Conservation (phyloP, 345 rosid genomes). For the Noccaea bulbosa region DNA sequence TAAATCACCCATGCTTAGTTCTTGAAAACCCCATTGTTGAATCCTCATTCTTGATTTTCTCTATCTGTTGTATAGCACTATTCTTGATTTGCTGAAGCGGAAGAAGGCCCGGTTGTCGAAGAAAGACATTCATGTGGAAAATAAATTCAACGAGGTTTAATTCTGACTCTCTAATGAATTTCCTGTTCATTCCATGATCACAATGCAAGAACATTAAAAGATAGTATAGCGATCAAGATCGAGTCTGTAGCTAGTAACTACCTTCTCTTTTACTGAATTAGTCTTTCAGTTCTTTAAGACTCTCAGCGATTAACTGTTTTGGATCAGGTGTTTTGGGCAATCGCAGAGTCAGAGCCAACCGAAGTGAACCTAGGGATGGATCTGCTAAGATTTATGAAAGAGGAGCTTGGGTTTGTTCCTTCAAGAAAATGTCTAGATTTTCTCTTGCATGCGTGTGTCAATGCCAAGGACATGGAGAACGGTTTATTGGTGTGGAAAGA, state of each 20-base stretch:
- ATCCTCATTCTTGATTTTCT: slow-evolving; percentile 28
- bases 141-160: slow-evolving; percentile 69
- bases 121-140: slow-evolving; percentile 58
- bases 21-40: slow-evolving; percentile 9
- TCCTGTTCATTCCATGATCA: slow-evolving; percentile 17
- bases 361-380: slow-evolving; percentile 63
- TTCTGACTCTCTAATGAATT: slow-evolving; percentile 20
- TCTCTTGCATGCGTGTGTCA: slow-evolving; percentile 70
- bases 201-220: background rate
- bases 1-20: slow-evolving; percentile 18
- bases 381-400: slow-evolving; percentile 59
- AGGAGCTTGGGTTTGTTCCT: slow-evolving; percentile 66
- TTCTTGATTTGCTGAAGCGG: slow-evolving; percentile 66
- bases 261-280: slow-evolving; percentile 16
- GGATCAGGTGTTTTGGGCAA: slow-evolving; percentile 55
- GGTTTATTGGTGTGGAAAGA: slow-evolving; percentile 70
- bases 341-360: slow-evolving; percentile 54
- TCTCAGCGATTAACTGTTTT: slow-evolving; percentile 13
- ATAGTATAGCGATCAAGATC: background rate
- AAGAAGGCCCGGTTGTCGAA: slow-evolving; percentile 47
- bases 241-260: slow-evolving; percentile 15
- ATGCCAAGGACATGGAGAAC: slow-evolving; percentile 55
- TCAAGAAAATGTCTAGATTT: slow-evolving; percentile 80
- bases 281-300: slow-evolving; percentile 7
- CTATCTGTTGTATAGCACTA: slow-evolving; percentile 49